Percentiles rank a stretch among this genome's conserved stretches.
phyloP scores from a whole-genome alignment of 352 stramenopile species.

The Globisporangium nunn region DNA sequence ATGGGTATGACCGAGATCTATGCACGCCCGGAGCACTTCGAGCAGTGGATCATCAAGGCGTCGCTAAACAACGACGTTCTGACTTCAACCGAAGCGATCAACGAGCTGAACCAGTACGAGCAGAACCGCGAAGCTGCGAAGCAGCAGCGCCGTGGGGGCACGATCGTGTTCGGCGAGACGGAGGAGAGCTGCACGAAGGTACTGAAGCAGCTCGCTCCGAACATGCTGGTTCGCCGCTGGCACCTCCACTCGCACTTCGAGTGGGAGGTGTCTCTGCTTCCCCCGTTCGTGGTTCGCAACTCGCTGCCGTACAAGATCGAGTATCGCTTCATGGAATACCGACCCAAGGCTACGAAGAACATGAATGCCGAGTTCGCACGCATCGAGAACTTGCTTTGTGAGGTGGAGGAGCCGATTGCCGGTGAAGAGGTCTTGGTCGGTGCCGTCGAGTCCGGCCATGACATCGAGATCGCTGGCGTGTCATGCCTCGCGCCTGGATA shows the following conservation, averaged over 20 bases:
- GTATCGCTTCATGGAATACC: slow-evolving; percentile 84
- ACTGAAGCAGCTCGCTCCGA: slow-evolving; percentile 64
- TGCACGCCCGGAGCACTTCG: slow-evolving; percentile 47
- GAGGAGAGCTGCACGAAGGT: slow-evolving; percentile 71
- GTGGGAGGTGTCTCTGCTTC: slow-evolving; percentile 70
- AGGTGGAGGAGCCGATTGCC: slow-evolving; percentile 19
- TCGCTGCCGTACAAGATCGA: slow-evolving; percentile 80
- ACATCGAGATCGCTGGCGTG: slow-evolving; percentile 70
- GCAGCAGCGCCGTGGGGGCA: slow-evolving; percentile 45
- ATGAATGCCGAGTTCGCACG: slow-evolving; percentile 47
- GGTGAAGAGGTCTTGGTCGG: slow-evolving; percentile 38
- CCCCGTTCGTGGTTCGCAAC: slow-evolving; percentile 83
- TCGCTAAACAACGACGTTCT: slow-evolving; percentile 74
- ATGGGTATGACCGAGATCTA: slow-evolving; percentile 85
- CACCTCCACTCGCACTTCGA: slow-evolving; percentile 69
- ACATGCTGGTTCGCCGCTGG: slow-evolving; percentile 72
- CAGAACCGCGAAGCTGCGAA: slow-evolving; percentile 35
- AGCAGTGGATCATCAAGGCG: slow-evolving; percentile 74
- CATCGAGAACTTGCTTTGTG: slow-evolving; percentile 48
- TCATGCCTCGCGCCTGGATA: slow-evolving; percentile 68
- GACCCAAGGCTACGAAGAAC: slow-evolving; percentile 38
- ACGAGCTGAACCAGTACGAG: slow-evolving; percentile 53
- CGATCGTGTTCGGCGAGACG: slow-evolving; percentile 72
- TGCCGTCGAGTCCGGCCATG: slow-evolving; percentile 56
- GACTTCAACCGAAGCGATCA: slow-evolving; percentile 43